phyloP scores from a whole-genome alignment of 2,329 filamentous ascomycete genomes.

The Lachnellula occidentalis region DNA sequence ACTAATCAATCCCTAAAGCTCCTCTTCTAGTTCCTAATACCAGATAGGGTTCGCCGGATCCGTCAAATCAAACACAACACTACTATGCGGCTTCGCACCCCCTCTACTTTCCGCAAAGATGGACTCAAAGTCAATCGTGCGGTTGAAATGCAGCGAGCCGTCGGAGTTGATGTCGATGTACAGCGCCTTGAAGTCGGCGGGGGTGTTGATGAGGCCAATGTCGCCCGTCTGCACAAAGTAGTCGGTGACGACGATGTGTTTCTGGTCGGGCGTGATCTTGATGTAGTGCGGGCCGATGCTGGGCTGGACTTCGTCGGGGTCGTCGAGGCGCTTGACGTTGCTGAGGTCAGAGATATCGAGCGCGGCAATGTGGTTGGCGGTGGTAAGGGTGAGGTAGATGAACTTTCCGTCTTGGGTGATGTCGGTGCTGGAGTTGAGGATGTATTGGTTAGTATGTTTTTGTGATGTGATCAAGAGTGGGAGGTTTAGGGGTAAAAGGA shows the following conservation, averaged over 20 bases:
- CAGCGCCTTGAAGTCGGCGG: slow-evolving; percentile 55
- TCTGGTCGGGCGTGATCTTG: slow-evolving; percentile 59
- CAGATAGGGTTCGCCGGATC: not conserved
- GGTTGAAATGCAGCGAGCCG: slow-evolving; percentile 53
- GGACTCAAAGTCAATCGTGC: slow-evolving; percentile 50
- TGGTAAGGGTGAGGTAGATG: slow-evolving; percentile 55
- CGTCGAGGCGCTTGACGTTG: slow-evolving; percentile 55
- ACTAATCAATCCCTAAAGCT: not conserved
- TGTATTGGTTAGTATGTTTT: not conserved
- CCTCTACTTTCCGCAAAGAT: slow-evolving; percentile 47
- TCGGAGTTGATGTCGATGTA: slow-evolving; percentile 54
- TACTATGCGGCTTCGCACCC: slow-evolving; percentile 27
- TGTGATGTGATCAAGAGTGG: not conserved
- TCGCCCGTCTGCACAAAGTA: slow-evolving; percentile 61
- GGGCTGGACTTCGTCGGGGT: slow-evolving; percentile 53
- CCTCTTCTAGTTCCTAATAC: not conserved
- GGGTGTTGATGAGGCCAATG: slow-evolving; percentile 50
- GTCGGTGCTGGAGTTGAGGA: slow-evolving; percentile 40
- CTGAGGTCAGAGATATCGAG: slow-evolving; percentile 56
- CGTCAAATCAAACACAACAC: not conserved
- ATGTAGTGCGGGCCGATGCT: slow-evolving; percentile 58
- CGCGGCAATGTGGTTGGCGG: slow-evolving; percentile 56
- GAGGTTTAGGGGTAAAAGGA: not conserved
- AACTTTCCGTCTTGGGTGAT: slow-evolving; percentile 52
- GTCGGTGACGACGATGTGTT: slow-evolving; percentile 58